These are phyloP conservation scores for Styphnolobium japonicum DNA, from an alignment of 306 rosid genomes.

Conservation along the genomic window DNA sequence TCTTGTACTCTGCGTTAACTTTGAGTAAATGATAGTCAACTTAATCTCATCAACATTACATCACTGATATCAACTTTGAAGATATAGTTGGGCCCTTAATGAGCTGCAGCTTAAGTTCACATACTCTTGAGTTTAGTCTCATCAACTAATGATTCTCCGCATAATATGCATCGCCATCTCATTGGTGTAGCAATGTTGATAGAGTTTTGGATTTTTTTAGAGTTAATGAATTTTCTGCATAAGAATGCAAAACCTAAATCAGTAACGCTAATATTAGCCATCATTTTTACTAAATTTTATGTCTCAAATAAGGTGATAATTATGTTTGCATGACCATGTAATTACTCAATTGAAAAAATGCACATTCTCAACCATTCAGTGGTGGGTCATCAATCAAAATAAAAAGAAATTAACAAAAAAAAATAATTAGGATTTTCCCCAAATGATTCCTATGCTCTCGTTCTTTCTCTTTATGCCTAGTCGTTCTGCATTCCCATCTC, in stretches of 20 bases:
- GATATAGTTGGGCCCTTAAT: background rate
- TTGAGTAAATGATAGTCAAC: constrained; percentile 19
- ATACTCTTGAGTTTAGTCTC: background rate
- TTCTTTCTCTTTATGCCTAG: too few relatives aligned
- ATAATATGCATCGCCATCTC: background rate
- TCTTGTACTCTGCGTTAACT: background rate
- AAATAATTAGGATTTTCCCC: background rate
- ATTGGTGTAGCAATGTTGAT: too few relatives aligned
- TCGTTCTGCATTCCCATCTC: too few relatives aligned
- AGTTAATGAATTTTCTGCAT: too few relatives aligned
- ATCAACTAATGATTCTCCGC: background rate
- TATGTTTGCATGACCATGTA: background rate
- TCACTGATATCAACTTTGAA: constrained; percentile 20
- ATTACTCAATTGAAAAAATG: background rate
- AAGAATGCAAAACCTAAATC: too few relatives aligned
- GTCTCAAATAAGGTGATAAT: too few relatives aligned
- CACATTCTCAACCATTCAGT: background rate
- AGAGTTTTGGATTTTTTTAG: too few relatives aligned
- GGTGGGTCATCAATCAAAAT: background rate
- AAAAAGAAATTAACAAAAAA: background rate
- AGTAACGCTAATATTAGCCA: too few relatives aligned
- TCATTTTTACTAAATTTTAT: too few relatives aligned
- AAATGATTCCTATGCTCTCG: background rate
- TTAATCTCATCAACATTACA: constrained; percentile 35
- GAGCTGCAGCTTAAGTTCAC: background rate